Conservation (phyloP, 768 basidiomycete species). For the Cantharellus cinnabarinus region DNA sequence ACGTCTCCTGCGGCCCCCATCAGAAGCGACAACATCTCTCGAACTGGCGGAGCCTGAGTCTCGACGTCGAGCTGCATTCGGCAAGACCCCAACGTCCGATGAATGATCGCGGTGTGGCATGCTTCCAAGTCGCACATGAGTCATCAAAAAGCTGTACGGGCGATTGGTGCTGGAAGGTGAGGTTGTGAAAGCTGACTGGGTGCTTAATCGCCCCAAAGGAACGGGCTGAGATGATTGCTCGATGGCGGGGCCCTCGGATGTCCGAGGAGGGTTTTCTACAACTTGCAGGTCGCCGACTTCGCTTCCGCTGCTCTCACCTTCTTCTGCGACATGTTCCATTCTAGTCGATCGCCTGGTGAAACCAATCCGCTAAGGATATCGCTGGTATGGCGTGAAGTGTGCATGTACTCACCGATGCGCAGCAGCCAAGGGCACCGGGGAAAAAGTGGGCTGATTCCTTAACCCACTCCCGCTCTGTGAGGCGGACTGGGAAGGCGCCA, state of each 20-base stretch:
- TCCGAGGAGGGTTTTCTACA: neutral
- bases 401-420: too few species aligned
- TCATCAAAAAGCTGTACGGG: too few species aligned
- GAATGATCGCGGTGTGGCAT: neutral
- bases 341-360: too few species aligned
- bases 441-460: neutral
- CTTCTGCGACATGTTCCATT: neutral
- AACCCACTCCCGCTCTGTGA: conserved; percentile 28
- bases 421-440: neutral
- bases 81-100: conserved; percentile 5
- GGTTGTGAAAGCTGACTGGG: too few species aligned
- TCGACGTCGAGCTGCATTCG: neutral
- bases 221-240: too few species aligned
- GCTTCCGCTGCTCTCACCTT: neutral
- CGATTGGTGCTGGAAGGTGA: too few species aligned
- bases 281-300: neutral
- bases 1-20: neutral
- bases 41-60: neutral
- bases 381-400: too few species aligned
- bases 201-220: too few species aligned
- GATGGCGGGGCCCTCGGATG: too few species aligned
- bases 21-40: neutral
- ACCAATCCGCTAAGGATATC: too few species aligned
- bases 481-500: conserved; percentile 58
- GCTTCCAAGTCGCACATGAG: neutral